Percentiles rank a stretch among this genome's conserved stretches.
These are phyloP conservation scores for Blastomyces percursus DNA, from an alignment of 2,329 filamentous ascomycete genomes.

Conservation along the genomic window DNA sequence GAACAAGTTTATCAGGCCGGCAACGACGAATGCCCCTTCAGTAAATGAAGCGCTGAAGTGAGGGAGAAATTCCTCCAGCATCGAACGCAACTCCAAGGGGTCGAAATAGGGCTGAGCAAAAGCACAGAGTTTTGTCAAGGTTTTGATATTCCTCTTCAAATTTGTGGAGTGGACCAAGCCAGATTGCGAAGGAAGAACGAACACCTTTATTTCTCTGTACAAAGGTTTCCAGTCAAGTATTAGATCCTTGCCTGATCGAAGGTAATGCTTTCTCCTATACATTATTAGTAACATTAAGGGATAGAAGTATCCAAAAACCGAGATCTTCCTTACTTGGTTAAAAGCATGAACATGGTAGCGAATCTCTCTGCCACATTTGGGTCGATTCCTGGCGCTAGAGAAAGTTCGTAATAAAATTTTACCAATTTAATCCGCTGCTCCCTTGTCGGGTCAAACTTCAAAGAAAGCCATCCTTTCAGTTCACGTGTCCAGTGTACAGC, in stretches of 20 bases:
- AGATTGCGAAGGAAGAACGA: slow-evolving; percentile 77
- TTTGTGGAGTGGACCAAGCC: slow-evolving; percentile 51
- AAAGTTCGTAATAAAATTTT: slow-evolving; percentile 86
- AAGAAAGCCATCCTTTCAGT: slow-evolving; percentile 83
- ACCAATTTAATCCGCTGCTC: slow-evolving; percentile 73
- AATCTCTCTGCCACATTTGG: slow-evolving; percentile 74
- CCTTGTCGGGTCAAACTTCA: slow-evolving; percentile 94
- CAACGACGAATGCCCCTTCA: slow-evolving; percentile 86
- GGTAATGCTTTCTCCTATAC: slow-evolving; percentile 79
- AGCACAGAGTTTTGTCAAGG: slow-evolving; percentile 77
- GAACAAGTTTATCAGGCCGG: slow-evolving; percentile 73
- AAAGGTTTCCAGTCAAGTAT: slow-evolving; percentile 84
- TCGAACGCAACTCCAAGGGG: slow-evolving; percentile 68
- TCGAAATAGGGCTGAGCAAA: slow-evolving; percentile 91
- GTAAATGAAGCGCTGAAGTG: slow-evolving; percentile 92
- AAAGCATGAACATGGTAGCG: slow-evolving; percentile 86
- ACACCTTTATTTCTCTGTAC: slow-evolving; percentile 82
- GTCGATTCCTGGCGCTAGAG: slow-evolving; percentile 82
- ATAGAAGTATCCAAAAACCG: slow-evolving; percentile 12
- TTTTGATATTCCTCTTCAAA: slow-evolving; percentile 55
- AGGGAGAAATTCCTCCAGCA: slow-evolving; percentile 68
- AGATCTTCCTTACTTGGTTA: slow-evolving; percentile 63
- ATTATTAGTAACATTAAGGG: slow-evolving; percentile 19
- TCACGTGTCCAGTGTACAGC: slow-evolving; percentile 96
- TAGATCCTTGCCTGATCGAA: slow-evolving; percentile 83